These are phyloP conservation scores for Stevia rebaudiana DNA, from an alignment of 140 eudicot genomes.

Conservation along the genomic window DNA sequence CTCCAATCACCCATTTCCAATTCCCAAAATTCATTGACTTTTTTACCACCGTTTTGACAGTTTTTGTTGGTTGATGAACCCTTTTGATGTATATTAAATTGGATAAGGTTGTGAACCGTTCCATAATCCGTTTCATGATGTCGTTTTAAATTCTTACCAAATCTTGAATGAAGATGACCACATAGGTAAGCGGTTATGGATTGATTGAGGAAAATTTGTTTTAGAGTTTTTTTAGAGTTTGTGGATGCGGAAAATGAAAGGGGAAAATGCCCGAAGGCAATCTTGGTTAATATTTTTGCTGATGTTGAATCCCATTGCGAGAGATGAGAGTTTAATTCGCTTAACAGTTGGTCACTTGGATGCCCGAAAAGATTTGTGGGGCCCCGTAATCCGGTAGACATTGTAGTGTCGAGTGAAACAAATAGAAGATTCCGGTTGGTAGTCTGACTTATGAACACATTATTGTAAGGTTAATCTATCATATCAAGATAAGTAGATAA, in stretches of 20 bases:
- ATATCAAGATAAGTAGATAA: neutral
- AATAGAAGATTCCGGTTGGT: slow-evolving; percentile 52
- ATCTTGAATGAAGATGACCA: slow-evolving; percentile 78
- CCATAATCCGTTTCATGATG: slow-evolving; percentile 41
- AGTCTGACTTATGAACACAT: slow-evolving; percentile 46
- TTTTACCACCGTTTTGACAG: slow-evolving; percentile 34
- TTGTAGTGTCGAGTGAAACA: slow-evolving; percentile 80
- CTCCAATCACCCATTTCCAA: slow-evolving; percentile 98
- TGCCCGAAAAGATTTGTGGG: slow-evolving; percentile 96
- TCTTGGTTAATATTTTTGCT: slow-evolving; percentile 49
- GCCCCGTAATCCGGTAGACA: slow-evolving; percentile 70
- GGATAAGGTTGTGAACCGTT: slow-evolving; percentile 31
- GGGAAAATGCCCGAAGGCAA: slow-evolving; percentile 86
- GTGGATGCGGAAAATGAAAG: slow-evolving; percentile 79
- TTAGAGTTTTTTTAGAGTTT: slow-evolving; percentile 52
- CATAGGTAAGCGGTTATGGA: slow-evolving; percentile 71
- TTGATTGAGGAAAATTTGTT: slow-evolving; percentile 51
- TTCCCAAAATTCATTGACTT: slow-evolving; percentile 72
- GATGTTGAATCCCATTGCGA: slow-evolving; percentile 57
- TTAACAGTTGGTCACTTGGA: slow-evolving; percentile 68
- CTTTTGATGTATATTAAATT: slow-evolving; percentile 43
- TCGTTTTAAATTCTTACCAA: slow-evolving; percentile 74
- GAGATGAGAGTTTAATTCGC: slow-evolving; percentile 60
- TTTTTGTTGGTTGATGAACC: slow-evolving; percentile 22
- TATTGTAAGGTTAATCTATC: neutral